Conservation (phyloP, 2,329 filamentous ascomycete species). For the Aspergillaceae sp. region DNA sequence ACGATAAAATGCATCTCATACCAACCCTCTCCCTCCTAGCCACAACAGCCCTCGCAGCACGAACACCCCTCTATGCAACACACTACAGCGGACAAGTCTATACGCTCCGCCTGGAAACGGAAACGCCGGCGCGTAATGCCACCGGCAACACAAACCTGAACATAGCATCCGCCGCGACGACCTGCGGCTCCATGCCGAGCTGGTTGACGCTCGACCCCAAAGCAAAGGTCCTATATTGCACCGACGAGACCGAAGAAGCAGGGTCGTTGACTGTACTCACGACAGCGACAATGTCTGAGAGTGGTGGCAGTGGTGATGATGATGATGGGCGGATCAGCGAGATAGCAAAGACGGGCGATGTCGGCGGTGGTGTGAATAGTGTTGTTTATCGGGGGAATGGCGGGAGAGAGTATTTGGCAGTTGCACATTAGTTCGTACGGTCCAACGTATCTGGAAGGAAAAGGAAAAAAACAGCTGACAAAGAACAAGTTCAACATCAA, state of each 20-base stretch:
- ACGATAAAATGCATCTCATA: not conserved
- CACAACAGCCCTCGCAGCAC: not conserved
- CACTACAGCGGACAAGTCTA: conserved; percentile 32
- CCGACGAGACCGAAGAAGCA: too few species aligned
- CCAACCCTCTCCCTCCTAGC: conserved; percentile 2
- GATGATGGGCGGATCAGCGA: too few species aligned
- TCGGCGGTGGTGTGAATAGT: conserved; percentile 27
- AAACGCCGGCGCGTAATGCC: not conserved
- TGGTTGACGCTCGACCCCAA: too few species aligned
- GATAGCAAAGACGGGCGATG: conserved; percentile 7
- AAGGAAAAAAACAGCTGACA: conserved; percentile 2
- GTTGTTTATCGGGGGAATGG: conserved; percentile 21
- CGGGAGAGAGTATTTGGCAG: conserved; percentile 22
- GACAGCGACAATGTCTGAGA: too few species aligned
- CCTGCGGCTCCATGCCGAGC: too few species aligned
- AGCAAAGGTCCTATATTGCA: too few species aligned
- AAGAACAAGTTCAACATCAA: conserved; percentile 19
- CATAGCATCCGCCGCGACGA: not conserved
- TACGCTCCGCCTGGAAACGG: conserved; percentile 11
- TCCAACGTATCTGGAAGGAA: not conserved
- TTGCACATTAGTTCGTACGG: conserved; percentile 31
- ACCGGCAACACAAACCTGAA: conserved; percentile 8
- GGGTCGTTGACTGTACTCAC: too few species aligned
- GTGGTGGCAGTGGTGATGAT: too few species aligned
- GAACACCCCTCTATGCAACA: conserved; percentile 26